phyloP scores from a whole-genome alignment of 1,284 basidiomycete genomes.

The Abortiporus biennis region DNA sequence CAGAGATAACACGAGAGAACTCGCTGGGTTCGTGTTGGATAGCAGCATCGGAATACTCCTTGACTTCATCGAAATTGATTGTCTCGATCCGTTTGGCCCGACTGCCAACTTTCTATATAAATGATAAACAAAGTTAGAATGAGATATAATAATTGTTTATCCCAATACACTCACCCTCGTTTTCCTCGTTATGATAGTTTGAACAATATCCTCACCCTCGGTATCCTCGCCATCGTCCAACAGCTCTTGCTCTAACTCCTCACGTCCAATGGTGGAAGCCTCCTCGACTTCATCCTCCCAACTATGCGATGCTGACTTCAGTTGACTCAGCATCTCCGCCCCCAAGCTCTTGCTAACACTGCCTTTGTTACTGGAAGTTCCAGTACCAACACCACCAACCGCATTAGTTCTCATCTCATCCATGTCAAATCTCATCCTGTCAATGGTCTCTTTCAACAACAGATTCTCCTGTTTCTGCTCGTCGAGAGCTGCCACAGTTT shows the following conservation, averaged over 20 bases:
- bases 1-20: conserved; percentile 31
- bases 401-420: conserved; percentile 73
- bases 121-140: conserved; percentile 4
- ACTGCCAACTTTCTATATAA: conserved; percentile 54
- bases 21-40: conserved; percentile 58
- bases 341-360: conserved; percentile 79
- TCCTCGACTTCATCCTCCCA: conserved; percentile 31
- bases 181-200: conserved; percentile 77
- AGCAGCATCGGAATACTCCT: conserved; percentile 63
- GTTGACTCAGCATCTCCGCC: conserved; percentile 67
- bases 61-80: conserved; percentile 56
- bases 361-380: conserved; percentile 37
- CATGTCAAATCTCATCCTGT: conserved; percentile 85
- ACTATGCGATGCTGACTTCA: conserved; percentile 29
- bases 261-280: conserved; percentile 14
- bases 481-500: conserved; percentile 68
- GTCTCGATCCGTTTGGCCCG: conserved; percentile 47
- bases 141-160: conserved; percentile 4
- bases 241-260: conserved; percentile 38
- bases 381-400: conserved; percentile 27
- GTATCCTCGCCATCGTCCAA: conserved; percentile 41
- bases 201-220: conserved; percentile 70
- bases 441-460: conserved; percentile 88
- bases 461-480: conserved; percentile 91
- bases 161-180: conserved; percentile 61